phyloP scores from a whole-genome alignment of 345 rosid genomes.

The Microcos paniculata region DNA sequence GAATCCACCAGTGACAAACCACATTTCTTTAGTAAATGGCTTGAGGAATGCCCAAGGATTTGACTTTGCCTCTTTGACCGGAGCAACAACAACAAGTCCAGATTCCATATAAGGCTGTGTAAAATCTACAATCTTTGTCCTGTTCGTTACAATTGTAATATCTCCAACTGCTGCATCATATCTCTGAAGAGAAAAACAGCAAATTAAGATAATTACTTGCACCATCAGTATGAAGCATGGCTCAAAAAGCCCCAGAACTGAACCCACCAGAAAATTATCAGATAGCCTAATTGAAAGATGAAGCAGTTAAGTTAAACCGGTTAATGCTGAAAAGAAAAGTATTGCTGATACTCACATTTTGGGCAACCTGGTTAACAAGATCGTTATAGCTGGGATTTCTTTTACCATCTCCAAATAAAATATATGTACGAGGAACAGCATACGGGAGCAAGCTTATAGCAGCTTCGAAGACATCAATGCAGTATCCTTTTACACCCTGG shows the following conservation, averaged over 20 bases:
- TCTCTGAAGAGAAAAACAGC: constrained; percentile 42
- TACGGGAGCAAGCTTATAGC: constrained; percentile 81
- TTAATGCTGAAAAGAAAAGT: not conserved
- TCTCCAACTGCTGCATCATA: constrained; percentile 90
- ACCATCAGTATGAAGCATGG: not conserved
- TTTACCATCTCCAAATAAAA: constrained; percentile 63
- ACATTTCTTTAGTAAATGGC: constrained; percentile 83
- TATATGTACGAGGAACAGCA: constrained; percentile 69
- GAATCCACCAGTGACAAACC: constrained; percentile 78
- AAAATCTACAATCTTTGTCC: constrained; percentile 85
- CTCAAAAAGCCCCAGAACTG: not conserved
- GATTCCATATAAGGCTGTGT: constrained; percentile 89
- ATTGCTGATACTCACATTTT: constrained; percentile 51
- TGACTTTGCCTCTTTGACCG: constrained; percentile 63
- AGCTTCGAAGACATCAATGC: constrained; percentile 92
- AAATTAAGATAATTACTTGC: constrained; percentile 18
- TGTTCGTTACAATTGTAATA: constrained; percentile 62
- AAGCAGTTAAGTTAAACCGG: not conserved
- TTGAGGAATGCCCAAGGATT: constrained; percentile 95
- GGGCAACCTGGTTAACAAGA: constrained; percentile 57
- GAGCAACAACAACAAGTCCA: constrained; percentile 82
- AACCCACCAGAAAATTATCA: not conserved
- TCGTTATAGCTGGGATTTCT: constrained; percentile 61
- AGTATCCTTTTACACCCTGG: constrained; percentile 76
- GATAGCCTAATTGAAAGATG: not conserved